Conservation (phyloP, 176 grass and related monocot genomes). For the Aegilops longissima region DNA sequence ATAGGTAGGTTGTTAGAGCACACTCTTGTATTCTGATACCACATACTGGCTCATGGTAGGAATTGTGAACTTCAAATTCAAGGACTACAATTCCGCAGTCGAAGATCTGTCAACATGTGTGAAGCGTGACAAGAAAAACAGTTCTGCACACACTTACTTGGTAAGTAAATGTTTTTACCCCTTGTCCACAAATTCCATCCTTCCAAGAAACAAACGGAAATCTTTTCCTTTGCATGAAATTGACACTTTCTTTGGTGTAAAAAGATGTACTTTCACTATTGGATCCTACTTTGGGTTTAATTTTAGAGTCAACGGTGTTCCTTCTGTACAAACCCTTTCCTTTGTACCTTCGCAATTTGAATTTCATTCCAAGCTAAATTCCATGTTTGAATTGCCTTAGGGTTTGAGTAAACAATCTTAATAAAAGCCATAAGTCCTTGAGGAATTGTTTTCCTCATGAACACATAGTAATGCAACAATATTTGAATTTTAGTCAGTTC, state of each 20-base stretch:
- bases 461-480: not conserved
- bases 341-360: not conserved
- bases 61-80: slow-evolving; percentile 99
- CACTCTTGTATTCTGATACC: slow-evolving; percentile 42
- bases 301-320: not conserved
- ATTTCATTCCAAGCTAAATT: slow-evolving; percentile 7
- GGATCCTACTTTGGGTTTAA: not conserved
- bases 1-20: not conserved
- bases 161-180: slow-evolving; percentile 44
- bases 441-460: slow-evolving; percentile 9
- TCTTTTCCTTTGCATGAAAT: not conserved
- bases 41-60: slow-evolving; percentile 46
- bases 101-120: slow-evolving; percentile 88
- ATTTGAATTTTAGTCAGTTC: not conserved
- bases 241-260: not conserved
- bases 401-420: slow-evolving; percentile 23
- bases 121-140: slow-evolving; percentile 90
- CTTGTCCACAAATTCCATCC: not conserved
- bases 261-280: not conserved
- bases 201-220: not conserved
- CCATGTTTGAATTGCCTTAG: slow-evolving; percentile 12
- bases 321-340: not conserved
- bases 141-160: slow-evolving; percentile 93
- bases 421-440: slow-evolving; percentile 3
- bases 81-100: slow-evolving; percentile 80